Evolutionary conservation across 1,284 basidiomycete species (phyloP), one percentile per base, ranked within the genome.

Genomic region (Ustilago tritici): DNA sequence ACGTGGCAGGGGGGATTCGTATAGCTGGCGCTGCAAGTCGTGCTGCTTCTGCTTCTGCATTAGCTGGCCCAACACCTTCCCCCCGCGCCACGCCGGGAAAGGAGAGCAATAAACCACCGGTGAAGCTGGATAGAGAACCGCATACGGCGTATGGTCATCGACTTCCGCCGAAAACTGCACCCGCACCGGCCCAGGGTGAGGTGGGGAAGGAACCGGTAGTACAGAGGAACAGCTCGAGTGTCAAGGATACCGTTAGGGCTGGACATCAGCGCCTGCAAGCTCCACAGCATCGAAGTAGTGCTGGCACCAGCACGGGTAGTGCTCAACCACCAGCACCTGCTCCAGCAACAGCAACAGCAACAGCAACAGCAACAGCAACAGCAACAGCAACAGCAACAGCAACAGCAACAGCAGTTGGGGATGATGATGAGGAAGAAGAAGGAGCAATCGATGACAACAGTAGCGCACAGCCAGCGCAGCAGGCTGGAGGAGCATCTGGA

Each of bases 401-500:
- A 54, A n/a, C 53, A 28, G 41, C 43, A 19, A 8, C 43, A 46
- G 40, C 40, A 17, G 40, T 28, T 23, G 28, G 40, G 9, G 54
- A 67, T 15, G 66, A 69, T 32, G 75, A 76, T 43, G 74, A 77
- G 15, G 69, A 71, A 8, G 75, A 77, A n/a, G 75, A 77, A 56
- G 75, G 75, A n/a, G 75, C 75, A 2, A 72, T 77, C 11, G 55
- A 64, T 35, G 73, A 76, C 15, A 28, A 28, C 23, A 28, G 23
- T 28, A 38, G 14, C 19, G 23, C 35, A 17, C 58, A 28, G 17
- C 17, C 66, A 49, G 15, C 43, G 5, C 53, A 55, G 19, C 34
- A 55, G n/a, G 14, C n/a, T 4, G 32, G 12, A 15, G 52, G 32
- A 49, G 23, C n/a, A 10, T 41, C 40, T 6, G 40, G 3, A 41